These are phyloP conservation scores for Xylogone sp. DNA, from an alignment of 2,329 filamentous ascomycete species.

Conservation along the genomic window DNA sequence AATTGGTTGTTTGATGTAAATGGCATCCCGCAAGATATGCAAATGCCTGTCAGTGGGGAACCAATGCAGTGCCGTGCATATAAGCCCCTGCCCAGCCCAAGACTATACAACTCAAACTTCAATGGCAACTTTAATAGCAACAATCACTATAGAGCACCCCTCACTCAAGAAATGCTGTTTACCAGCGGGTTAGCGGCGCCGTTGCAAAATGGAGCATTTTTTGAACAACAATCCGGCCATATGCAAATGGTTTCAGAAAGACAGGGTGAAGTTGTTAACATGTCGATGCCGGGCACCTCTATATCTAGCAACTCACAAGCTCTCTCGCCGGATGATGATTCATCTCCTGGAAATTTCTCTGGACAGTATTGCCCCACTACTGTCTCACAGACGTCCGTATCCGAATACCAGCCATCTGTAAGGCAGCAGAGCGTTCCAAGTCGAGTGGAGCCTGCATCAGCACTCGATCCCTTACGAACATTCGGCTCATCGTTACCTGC, in stretches of 20 bases:
- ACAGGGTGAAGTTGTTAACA: background rate
- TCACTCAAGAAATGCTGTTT: constrained; percentile 1
- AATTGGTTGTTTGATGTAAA: constrained; percentile 57
- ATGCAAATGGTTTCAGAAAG: background rate
- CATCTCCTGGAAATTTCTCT: constrained; percentile 2
- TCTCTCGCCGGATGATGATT: constrained; percentile 1
- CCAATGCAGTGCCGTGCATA: constrained; percentile 11
- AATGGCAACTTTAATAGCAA: constrained; percentile 1
- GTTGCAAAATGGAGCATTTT: constrained; percentile 1
- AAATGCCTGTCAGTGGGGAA: constrained; percentile 15
- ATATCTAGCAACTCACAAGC: background rate
- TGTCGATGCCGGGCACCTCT: background rate
- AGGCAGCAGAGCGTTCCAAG: background rate
- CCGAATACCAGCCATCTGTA: constrained; percentile 1
- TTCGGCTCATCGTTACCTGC: constrained; percentile 25
- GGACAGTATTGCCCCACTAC: constrained; percentile 3
- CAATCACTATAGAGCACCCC: constrained; percentile 2
- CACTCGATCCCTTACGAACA: constrained; percentile 21
- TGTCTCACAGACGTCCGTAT: constrained; percentile 5
- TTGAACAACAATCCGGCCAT: background rate
- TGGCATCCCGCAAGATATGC: constrained; percentile 22
- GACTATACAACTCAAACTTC: background rate
- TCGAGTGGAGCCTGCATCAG: background rate
- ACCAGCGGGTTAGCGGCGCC: constrained; percentile 1
- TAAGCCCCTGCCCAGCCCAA: background rate